A percentile compares a stretch with the other conserved stretches of the same genome.
Conservation (phyloP, 768 basidiomycete species). For the Serpula lacrymans region DNA sequence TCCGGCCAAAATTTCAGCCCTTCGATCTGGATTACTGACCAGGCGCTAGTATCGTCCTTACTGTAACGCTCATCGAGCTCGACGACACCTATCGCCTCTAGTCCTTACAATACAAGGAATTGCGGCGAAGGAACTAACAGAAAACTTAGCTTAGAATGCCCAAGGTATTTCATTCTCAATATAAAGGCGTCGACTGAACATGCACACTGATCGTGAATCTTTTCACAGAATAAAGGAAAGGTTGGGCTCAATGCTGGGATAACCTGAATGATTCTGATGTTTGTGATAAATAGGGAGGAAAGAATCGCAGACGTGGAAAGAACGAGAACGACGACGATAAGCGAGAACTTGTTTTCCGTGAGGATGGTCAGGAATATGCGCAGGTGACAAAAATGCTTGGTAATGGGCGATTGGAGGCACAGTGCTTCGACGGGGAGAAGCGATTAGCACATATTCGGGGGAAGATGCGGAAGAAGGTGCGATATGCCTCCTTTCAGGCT, state of each 20-base stretch:
- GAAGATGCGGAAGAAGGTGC: conserved; percentile 98
- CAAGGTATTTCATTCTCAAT: conserved; percentile 35
- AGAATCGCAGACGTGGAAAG: conserved; percentile 99
- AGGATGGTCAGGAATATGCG: conserved; percentile 98
- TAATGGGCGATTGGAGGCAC: conserved; percentile 93
- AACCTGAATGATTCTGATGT: conserved; percentile 3
- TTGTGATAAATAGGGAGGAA: conserved; percentile 71
- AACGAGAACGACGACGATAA: conserved; percentile 99
- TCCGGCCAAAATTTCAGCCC: not conserved
- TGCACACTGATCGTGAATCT: conserved; percentile 8
- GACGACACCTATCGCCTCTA: not conserved
- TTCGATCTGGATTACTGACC: conserved; percentile 1
- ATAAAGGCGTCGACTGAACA: conserved; percentile 12
- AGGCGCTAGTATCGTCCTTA: not conserved
- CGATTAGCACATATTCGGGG: conserved; percentile 96
- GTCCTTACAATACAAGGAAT: not conserved
- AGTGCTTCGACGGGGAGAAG: conserved; percentile 98
- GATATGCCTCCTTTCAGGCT: not conserved
- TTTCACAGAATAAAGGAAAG: conserved; percentile 70
- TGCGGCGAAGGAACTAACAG: conserved; percentile 12
- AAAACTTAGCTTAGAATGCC: conserved; percentile 37
- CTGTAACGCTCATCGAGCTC: not conserved
- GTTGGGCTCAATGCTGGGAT: conserved; percentile 28
- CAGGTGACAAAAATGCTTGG: conserved; percentile 99
- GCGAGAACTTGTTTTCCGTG: conserved; percentile 96